A percentile compares a stretch with the other conserved stretches of the same genome.
Conservation (phyloP, 2,329 filamentous ascomycete species). For the Nothopassalora personata region DNA sequence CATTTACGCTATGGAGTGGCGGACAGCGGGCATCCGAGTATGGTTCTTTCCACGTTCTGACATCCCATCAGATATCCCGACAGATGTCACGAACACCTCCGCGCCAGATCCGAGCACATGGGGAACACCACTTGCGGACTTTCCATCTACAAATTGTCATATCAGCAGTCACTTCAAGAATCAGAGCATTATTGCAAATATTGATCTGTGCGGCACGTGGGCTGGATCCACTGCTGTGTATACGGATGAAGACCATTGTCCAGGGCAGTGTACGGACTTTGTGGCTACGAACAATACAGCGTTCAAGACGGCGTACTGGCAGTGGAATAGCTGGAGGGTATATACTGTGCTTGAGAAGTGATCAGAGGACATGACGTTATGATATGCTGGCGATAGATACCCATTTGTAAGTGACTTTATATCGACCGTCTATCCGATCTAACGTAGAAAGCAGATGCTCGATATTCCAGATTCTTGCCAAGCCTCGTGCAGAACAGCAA, state of each 20-base stretch:
- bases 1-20: slow-evolving; percentile 32
- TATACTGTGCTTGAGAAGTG: slow-evolving; percentile 19
- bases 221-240: slow-evolving; percentile 30
- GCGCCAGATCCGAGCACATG: slow-evolving; percentile 57
- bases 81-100: slow-evolving; percentile 25
- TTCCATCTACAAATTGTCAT: slow-evolving; percentile 42
- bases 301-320: slow-evolving; percentile 36
- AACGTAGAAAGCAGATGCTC: background rate
- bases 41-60: slow-evolving; percentile 32
- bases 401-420: background rate
- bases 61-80: slow-evolving; percentile 38
- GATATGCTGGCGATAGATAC: background rate
- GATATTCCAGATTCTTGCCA: background rate
- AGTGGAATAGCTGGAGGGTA: slow-evolving; percentile 34
- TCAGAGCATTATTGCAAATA: slow-evolving; percentile 35
- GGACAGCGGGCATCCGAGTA: slow-evolving; percentile 26
- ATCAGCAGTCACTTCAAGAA: slow-evolving; percentile 34
- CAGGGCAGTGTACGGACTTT: slow-evolving; percentile 28
- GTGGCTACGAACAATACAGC: slow-evolving; percentile 30
- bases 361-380: background rate
- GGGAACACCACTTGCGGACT: slow-evolving; percentile 59
- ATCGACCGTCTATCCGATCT: background rate
- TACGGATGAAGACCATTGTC: slow-evolving; percentile 24
- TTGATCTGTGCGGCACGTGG: slow-evolving; percentile 37
- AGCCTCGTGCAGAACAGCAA: background rate